Evolutionary conservation across 768 basidiomycete species (phyloP).

Genomic region (Clavaria fumosa): DNA sequence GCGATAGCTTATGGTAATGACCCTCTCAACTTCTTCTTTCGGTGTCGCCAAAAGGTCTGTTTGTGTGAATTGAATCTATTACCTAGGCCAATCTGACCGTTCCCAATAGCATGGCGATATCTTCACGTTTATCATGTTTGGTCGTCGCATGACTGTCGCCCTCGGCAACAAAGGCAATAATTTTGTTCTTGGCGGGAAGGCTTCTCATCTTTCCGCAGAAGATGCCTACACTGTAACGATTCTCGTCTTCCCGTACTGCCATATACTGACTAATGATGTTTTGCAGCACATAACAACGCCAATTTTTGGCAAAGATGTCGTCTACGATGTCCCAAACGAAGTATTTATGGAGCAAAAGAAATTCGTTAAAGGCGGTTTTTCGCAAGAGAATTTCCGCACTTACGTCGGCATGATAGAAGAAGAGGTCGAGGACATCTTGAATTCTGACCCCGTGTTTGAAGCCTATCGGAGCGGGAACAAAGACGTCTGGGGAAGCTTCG

Average conservation of each 20-base stretch:
- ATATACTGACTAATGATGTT: slow-evolving; percentile 5
- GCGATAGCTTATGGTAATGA: slow-evolving; percentile 84
- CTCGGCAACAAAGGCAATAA: slow-evolving; percentile 88
- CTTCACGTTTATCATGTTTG: slow-evolving; percentile 90
- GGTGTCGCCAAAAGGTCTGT: slow-evolving; percentile 60
- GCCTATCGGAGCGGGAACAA: slow-evolving; percentile 47
- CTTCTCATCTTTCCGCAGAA: slow-evolving; percentile 84
- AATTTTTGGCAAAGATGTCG: slow-evolving; percentile 93
- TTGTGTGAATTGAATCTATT: too few species aligned
- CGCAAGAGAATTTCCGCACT: slow-evolving; percentile 76
- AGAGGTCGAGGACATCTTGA: slow-evolving; percentile 59
- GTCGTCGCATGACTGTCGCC: slow-evolving; percentile 80
- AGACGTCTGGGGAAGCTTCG: slow-evolving; percentile 68
- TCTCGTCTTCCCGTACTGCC: slow-evolving; percentile 8
- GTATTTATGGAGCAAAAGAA: slow-evolving; percentile 98
- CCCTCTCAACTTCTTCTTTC: slow-evolving; percentile 76
- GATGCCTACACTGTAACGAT: slow-evolving; percentile 91
- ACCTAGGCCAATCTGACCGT: too few species aligned
- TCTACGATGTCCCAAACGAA: slow-evolving; percentile 94
- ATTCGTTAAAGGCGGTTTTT: slow-evolving; percentile 92
- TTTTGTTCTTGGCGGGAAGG: slow-evolving; percentile 87
- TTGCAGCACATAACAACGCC: slow-evolving; percentile 78
- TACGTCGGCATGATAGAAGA: slow-evolving; percentile 74
- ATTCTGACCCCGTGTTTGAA: slow-evolving; percentile 45
- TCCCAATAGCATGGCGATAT: slow-evolving; percentile 72